These are phyloP conservation scores for Moesziomyces parantarcticus DNA, from an alignment of 1,284 basidiomycete genomes.

Conservation along the genomic window DNA sequence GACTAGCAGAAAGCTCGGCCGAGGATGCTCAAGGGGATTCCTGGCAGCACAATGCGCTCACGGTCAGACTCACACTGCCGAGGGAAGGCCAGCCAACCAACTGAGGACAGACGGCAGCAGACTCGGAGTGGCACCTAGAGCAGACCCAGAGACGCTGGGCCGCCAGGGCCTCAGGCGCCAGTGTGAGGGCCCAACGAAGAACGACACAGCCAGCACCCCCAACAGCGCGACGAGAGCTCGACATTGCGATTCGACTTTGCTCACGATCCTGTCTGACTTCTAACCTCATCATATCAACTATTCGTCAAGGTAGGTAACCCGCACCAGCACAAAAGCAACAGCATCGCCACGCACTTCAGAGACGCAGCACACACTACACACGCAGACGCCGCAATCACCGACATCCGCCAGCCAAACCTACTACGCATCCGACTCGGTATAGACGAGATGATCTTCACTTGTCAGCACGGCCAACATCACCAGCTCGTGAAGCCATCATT, in stretches of 20 bases:
- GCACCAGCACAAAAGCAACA: slow-evolving; percentile 10
- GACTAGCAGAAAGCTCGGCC: background rate
- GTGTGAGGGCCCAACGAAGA: slow-evolving; percentile 1
- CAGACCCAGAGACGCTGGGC: no score
- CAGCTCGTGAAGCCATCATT: no score
- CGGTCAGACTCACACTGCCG: background rate
- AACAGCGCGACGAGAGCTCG: slow-evolving; percentile 9
- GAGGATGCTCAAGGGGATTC: background rate
- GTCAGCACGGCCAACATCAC: no score
- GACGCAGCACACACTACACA: slow-evolving; percentile 32
- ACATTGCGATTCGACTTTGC: slow-evolving; percentile 43
- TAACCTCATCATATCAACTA: slow-evolving; percentile 53
- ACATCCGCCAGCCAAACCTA: slow-evolving; percentile 1
- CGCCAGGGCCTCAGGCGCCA: background rate
- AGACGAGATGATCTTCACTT: no score
- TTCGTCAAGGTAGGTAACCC: slow-evolving; percentile 51
- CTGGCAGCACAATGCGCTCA: background rate
- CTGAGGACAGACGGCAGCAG: no score
- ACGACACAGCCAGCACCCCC: background rate
- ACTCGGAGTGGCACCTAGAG: no score
- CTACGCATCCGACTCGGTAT: background rate
- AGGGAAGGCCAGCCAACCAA: background rate
- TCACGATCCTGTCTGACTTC: slow-evolving; percentile 51
- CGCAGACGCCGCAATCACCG: background rate
- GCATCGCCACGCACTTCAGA: slow-evolving; percentile 18